Evolutionary conservation across 108 stramenopile species (phyloP).

Genomic region (Fistulifera pelliculosa): DNA sequence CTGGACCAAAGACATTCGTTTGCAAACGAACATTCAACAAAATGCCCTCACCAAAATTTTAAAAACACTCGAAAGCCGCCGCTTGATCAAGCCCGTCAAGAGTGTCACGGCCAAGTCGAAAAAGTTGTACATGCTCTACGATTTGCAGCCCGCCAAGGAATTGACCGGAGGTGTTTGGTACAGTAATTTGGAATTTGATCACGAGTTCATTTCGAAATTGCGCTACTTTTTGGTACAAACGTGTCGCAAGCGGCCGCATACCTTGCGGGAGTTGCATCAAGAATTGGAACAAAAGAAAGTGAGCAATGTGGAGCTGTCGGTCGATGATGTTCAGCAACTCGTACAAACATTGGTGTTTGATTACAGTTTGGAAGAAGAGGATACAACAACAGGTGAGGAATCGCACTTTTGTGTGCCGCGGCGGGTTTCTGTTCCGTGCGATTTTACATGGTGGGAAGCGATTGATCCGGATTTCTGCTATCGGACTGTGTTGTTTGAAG

Average conservation of each 20-base stretch:
- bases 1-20: constrained; percentile 94
- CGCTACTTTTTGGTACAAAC: constrained; percentile 64
- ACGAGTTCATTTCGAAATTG: constrained; percentile 93
- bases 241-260: constrained; percentile 60
- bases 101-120: constrained; percentile 92
- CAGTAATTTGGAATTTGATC: constrained; percentile 94
- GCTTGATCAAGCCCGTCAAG: constrained; percentile 93
- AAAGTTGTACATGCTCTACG: constrained; percentile 96
- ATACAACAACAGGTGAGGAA: constrained; percentile 34
- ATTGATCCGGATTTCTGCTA: constrained; percentile 77
- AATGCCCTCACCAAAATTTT: constrained; percentile 89
- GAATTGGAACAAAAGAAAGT: constrained; percentile 78
- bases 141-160: constrained; percentile 90
- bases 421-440: constrained; percentile 56
- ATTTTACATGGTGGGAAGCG: constrained; percentile 79
- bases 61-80: constrained; percentile 82
- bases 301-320: constrained; percentile 69
- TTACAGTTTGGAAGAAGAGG: constrained; percentile 56
- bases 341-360: constrained; percentile 85
- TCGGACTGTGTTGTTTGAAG: constrained; percentile 68
- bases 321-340: constrained; percentile 84
- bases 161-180: constrained; percentile 98
- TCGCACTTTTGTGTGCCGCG: constrained; percentile 44
- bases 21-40: constrained; percentile 84
- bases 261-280: constrained; percentile 48